Percentiles rank a stretch among this genome's conserved stretches.
These are phyloP conservation scores for Citrus australasica DNA, from an alignment of 345 rosid species.

Conservation along the genomic window DNA sequence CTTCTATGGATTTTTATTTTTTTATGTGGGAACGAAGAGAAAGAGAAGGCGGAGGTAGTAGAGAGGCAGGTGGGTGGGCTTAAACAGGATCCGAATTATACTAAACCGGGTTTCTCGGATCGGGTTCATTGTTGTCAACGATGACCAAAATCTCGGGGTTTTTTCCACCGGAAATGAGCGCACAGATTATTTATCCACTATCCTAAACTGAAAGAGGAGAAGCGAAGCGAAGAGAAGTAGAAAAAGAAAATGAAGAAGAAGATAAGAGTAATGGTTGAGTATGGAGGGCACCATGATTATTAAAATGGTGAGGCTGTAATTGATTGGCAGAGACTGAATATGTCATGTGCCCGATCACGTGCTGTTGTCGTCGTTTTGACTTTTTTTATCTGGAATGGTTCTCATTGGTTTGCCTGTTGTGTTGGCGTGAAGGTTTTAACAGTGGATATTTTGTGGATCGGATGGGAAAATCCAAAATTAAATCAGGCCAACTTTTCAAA, in stretches of 20 bases:
- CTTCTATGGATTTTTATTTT: not conserved
- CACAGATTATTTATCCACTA: not conserved
- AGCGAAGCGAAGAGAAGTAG: not conserved
- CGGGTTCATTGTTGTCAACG: conserved; percentile 41
- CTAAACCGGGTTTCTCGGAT: conserved; percentile 18
- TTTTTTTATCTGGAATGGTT: not conserved
- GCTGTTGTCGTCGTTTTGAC: not conserved
- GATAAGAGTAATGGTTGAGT: not conserved
- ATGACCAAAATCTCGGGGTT: conserved; percentile 15
- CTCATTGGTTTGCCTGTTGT: not conserved
- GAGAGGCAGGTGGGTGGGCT: conserved; percentile 48
- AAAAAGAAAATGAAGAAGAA: not conserved
- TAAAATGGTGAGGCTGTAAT: not conserved
- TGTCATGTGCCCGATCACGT: not conserved
- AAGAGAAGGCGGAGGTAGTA: conserved; percentile 76
- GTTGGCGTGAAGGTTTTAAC: not conserved
- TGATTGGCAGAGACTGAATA: not conserved
- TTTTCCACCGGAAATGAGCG: not conserved
- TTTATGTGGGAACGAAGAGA: conserved; percentile 77
- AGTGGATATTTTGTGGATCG: not conserved
- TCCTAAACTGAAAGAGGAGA: not conserved
- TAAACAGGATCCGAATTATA: conserved; percentile 31
- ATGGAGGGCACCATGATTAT: not conserved
- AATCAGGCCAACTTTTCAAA: not conserved
- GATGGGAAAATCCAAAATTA: not conserved